phyloP scores from a whole-genome alignment of 1,284 basidiomycete species.

The Wallemia hederae region DNA sequence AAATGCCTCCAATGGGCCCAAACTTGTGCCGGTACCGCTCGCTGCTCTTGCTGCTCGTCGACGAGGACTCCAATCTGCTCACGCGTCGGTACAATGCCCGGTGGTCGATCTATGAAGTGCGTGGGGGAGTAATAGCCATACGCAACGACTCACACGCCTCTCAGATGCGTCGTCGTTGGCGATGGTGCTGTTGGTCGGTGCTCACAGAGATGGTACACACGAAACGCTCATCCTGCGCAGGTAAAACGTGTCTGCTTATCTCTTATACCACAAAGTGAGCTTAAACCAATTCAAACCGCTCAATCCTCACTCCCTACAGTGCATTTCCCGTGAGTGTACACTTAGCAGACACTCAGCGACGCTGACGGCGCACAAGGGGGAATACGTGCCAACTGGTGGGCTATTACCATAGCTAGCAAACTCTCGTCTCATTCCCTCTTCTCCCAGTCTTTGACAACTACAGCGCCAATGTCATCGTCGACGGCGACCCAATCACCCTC shows the following conservation, averaged over 20 bases:
- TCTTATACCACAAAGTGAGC: not conserved
- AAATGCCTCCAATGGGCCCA: too few species aligned
- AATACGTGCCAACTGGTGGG: slow-evolving; percentile 7
- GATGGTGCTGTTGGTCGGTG: slow-evolving; percentile 75
- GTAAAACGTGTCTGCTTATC: slow-evolving; percentile 47
- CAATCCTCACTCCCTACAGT: not conserved
- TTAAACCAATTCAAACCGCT: not conserved
- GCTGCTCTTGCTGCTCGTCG: too few species aligned
- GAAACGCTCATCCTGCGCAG: slow-evolving; percentile 1
- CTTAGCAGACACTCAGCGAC: slow-evolving; percentile 6
- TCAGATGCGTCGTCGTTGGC: slow-evolving; percentile 79
- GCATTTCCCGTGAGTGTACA: slow-evolving; percentile 3
- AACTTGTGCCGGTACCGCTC: too few species aligned
- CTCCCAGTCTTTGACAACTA: slow-evolving; percentile 4
- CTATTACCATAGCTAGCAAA: slow-evolving; percentile 15
- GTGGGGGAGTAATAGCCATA: not conserved
- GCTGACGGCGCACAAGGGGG: slow-evolving; percentile 3
- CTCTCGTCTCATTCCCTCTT: too few species aligned
- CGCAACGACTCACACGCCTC: not conserved
- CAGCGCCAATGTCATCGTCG: slow-evolving; percentile 18
- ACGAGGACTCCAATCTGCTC: too few species aligned
- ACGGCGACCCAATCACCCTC: slow-evolving; percentile 55
- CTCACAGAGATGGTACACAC: not conserved
- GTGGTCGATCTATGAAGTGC: not conserved
- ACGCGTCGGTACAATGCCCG: not conserved